These are phyloP conservation scores for Trichoderma sp. DNA, from an alignment of 2,329 filamentous ascomycete species.

Conservation along the genomic window DNA sequence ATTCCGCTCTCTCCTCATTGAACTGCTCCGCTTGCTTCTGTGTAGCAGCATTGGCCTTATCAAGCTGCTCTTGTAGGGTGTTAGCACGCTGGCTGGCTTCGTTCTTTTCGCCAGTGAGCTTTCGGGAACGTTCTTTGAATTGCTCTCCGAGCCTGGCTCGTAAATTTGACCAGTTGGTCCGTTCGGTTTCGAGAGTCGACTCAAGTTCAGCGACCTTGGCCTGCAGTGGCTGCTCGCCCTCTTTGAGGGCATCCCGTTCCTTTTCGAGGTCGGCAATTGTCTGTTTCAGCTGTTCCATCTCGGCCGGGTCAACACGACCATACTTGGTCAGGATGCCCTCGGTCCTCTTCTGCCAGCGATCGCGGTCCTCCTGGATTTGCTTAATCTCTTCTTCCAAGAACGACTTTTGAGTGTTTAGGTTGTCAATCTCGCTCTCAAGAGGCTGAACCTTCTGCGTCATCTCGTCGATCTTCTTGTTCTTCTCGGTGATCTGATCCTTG, in stretches of 20 bases:
- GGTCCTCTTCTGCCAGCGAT: constrained; percentile 93
- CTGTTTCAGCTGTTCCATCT: constrained; percentile 86
- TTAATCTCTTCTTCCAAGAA: constrained; percentile 86
- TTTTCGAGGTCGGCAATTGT: constrained; percentile 66
- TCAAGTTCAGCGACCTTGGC: constrained; percentile 56
- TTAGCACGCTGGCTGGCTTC: constrained; percentile 55
- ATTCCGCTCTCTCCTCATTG: constrained; percentile 36
- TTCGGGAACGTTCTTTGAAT: constrained; percentile 61
- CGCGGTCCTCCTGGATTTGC: constrained; percentile 85
- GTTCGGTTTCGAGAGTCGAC: constrained; percentile 54
- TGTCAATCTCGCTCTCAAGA: constrained; percentile 74
- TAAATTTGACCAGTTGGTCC: constrained; percentile 53
- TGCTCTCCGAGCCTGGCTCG: constrained; percentile 60
- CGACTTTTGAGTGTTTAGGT: constrained; percentile 78
- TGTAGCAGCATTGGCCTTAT: constrained; percentile 48
- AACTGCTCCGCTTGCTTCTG: constrained; percentile 40
- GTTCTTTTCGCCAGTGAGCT: constrained; percentile 55
- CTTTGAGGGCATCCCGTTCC: constrained; percentile 61
- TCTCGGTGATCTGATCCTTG: constrained; percentile 73
- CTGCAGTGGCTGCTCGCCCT: constrained; percentile 53
- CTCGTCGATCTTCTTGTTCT: constrained; percentile 71
- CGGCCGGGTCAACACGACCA: constrained; percentile 89
- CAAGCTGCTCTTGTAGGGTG: constrained; percentile 52
- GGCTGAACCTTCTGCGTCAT: constrained; percentile 77
- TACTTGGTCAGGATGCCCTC: constrained; percentile 97